These are phyloP conservation scores for Chalaropsis ovoidea DNA, from an alignment of 2,329 filamentous ascomycete genomes.

Conservation along the genomic window DNA sequence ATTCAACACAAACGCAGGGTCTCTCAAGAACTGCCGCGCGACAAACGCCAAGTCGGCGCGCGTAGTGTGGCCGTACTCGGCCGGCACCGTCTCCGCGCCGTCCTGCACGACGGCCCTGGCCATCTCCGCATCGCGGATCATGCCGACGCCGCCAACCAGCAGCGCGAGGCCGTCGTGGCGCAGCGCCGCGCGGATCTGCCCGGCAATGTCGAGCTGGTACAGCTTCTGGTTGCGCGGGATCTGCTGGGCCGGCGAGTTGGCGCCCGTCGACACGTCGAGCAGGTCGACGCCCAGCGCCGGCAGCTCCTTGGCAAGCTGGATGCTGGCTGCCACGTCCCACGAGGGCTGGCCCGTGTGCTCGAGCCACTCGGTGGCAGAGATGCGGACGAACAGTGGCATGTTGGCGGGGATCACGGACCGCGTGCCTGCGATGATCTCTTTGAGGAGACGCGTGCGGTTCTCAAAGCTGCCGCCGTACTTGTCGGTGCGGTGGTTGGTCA, in stretches of 20 bases:
- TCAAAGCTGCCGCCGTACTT: slow-evolving; percentile 55
- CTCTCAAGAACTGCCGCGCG: slow-evolving; percentile 68
- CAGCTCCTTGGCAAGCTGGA: slow-evolving; percentile 51
- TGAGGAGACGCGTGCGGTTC: slow-evolving; percentile 53
- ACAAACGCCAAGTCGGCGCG: slow-evolving; percentile 62
- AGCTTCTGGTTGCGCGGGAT: slow-evolving; percentile 51
- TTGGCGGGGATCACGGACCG: slow-evolving; percentile 43
- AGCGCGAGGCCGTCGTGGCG: slow-evolving; percentile 41
- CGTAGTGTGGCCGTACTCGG: slow-evolving; percentile 34
- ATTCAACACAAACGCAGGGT: slow-evolving; percentile 66
- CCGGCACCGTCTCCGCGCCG: slow-evolving; percentile 36
- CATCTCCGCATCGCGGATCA: slow-evolving; percentile 58
- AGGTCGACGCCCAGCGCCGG: slow-evolving; percentile 68
- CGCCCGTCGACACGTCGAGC: slow-evolving; percentile 70
- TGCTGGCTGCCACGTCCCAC: slow-evolving; percentile 58
- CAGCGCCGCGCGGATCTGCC: slow-evolving; percentile 58
- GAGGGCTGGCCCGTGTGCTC: slow-evolving; percentile 38
- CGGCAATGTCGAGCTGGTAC: slow-evolving; percentile 67
- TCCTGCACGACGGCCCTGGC: slow-evolving; percentile 51
- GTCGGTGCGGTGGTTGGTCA: slow-evolving; percentile 52
- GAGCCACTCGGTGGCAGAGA: slow-evolving; percentile 56
- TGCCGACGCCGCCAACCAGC: slow-evolving; percentile 63
- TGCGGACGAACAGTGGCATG: slow-evolving; percentile 49
- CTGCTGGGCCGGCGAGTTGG: slow-evolving; percentile 53
- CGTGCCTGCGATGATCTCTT: slow-evolving; percentile 44